Conservation (phyloP, 192 early-diverging fungal genomes). For the Ambispora gerdemannii region DNA sequence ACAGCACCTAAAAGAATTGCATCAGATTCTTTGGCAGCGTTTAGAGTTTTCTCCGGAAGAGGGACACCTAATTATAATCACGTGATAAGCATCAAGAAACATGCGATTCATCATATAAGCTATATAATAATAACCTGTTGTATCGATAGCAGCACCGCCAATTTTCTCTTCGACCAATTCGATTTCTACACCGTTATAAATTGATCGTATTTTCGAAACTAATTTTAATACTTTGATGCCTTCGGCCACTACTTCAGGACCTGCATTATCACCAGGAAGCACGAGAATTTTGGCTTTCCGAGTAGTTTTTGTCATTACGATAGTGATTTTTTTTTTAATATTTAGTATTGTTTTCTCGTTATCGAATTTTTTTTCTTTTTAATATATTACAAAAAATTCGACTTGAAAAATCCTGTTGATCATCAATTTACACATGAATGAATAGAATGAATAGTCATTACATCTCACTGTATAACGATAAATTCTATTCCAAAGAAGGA, state of each 20-base stretch:
- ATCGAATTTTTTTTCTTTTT: too few relatives aligned
- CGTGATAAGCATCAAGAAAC: not conserved
- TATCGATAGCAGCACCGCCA: conserved; percentile 91
- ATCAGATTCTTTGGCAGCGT: conserved; percentile 74
- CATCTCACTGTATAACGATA: too few relatives aligned
- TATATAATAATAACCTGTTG: conserved; percentile 55
- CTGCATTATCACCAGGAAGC: conserved; percentile 92
- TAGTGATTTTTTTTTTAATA: too few relatives aligned
- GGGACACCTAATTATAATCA: conserved; percentile 47
- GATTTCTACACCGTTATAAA: conserved; percentile 58
- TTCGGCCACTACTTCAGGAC: conserved; percentile 91
- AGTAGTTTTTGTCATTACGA: not conserved
- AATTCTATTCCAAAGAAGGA: too few relatives aligned
- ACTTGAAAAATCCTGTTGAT: too few relatives aligned
- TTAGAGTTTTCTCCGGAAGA: conserved; percentile 79
- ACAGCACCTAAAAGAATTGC: conserved; percentile 98
- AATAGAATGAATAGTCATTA: too few relatives aligned
- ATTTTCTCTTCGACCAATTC: conserved; percentile 79
- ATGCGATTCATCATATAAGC: not conserved
- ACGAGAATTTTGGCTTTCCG: conserved; percentile 50
- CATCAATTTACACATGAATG: too few relatives aligned
- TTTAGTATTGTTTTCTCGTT: too few relatives aligned
- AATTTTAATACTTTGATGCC: conserved; percentile 86
- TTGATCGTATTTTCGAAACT: conserved; percentile 61
- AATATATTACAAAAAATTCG: too few relatives aligned